Evolutionary conservation across 1,284 basidiomycete species (phyloP), one percentile per base, ranked within the genome.

Genomic region (Ganoderma resinaceum): DNA sequence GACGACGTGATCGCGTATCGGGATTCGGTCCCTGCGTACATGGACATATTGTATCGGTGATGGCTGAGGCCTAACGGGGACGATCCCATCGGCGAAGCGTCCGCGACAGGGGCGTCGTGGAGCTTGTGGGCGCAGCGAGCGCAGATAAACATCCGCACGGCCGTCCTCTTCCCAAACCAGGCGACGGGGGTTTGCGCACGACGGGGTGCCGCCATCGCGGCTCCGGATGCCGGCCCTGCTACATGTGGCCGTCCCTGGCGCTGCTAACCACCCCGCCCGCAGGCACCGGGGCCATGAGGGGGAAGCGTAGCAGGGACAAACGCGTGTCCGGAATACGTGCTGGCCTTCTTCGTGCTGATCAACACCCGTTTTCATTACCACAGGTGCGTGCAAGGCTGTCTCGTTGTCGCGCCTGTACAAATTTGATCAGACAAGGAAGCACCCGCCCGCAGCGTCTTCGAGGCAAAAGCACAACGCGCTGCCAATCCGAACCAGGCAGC

Each of bases 61-160:
- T 58, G 29, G 20, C 55, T 11, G 49, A 29, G 23, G 7, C 26
- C 18, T 29, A 29, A 31, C 52, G 52, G 29, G 42, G 38, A 29
- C 64, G 64, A 65, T 65, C 64, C 35, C 64, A 65, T 65, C 64
- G 55, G 43, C 64, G 66, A 63, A 66, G 61, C 66, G 61, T 66
- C 66, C 66, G 61, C 66, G 66, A 58, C 55, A 61, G 55, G 57
- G 62, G 61, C 53, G 53, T 8, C 18, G 18, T 57, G 29, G 31
- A 37, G 55, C 55, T 58, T 67, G 66, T 63, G 66, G 55, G 37
- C 66, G 62, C 35, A 57, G 42, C 42, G 46, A 57, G 42, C 42
- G 46, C 37, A 38, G 37, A 58, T 49, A 66, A 40, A 42, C 61
- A 40, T 46, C 43, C 43, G 43, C 23, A 8, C 43, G 20, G 11